Evolutionary conservation across 352 stramenopile genomes (phyloP).

Genomic region (Phytopythium montanum): DNA sequence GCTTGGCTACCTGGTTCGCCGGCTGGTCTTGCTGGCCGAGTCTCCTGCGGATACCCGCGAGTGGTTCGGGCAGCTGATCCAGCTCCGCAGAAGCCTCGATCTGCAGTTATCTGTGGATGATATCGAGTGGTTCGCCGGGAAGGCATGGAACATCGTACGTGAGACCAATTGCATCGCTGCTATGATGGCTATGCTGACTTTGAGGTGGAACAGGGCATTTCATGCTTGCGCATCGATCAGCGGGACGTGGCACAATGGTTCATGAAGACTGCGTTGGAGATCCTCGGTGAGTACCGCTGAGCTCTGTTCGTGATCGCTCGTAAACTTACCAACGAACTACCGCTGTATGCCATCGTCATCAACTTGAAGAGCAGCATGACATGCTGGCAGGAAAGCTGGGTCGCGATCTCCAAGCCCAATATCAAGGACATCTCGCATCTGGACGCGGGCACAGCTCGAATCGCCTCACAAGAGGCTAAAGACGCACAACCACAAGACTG

Average conservation of each 20-base stretch:
- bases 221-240: neutral
- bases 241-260: neutral
- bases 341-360: neutral
- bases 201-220: neutral
- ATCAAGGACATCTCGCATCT: constrained; percentile 26
- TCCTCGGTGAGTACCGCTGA: neutral
- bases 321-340: neutral
- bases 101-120: constrained; percentile 41
- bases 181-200: neutral
- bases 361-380: constrained; percentile 25
- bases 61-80: constrained; percentile 1
- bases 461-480: neutral
- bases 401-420: constrained; percentile 34
- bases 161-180: neutral
- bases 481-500: neutral
- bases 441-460: neutral
- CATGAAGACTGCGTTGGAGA: constrained; percentile 1
- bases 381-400: constrained; percentile 26
- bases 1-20: constrained; percentile 61
- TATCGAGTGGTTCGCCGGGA: constrained; percentile 70
- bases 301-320: neutral
- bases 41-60: neutral
- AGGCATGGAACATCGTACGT: constrained; percentile 75
- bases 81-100: constrained; percentile 31
- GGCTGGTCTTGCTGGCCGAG: constrained; percentile 1